These are phyloP conservation scores for Syzygium malaccense DNA, from an alignment of 441 rosid species.

Conservation along the genomic window DNA sequence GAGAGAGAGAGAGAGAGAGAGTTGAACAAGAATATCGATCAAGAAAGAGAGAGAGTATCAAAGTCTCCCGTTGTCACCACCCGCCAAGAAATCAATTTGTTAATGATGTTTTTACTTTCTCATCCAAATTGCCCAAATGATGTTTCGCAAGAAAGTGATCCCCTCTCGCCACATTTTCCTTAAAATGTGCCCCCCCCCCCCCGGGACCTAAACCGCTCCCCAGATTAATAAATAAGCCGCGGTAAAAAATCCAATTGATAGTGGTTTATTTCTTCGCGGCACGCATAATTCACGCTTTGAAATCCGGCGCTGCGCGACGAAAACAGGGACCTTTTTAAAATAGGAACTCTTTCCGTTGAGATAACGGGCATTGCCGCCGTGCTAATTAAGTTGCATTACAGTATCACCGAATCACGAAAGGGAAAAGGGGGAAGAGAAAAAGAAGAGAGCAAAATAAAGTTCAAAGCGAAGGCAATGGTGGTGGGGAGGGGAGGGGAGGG, in stretches of 20 bases:
- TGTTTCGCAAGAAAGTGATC: not conserved
- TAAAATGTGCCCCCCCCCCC: not conserved
- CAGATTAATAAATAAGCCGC: not conserved
- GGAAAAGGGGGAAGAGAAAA: no score
- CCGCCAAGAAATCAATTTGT: not conserved
- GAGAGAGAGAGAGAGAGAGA: not conserved
- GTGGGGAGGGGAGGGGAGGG: not conserved
- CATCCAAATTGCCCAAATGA: not conserved
- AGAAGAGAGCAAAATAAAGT: not conserved
- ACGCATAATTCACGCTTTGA: not conserved
- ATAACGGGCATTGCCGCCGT: no score
- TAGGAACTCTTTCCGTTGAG: no score
- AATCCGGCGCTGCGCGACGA: no score
- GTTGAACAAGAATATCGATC: not conserved
- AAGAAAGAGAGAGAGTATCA: not conserved
- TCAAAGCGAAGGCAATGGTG: not conserved
- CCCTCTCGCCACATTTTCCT: not conserved
- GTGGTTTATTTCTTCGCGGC: not conserved
- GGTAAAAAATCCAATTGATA: not conserved
- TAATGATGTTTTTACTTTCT: not conserved
- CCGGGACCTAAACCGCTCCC: not conserved
- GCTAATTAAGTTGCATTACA: no score
- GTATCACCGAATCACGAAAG: no score
- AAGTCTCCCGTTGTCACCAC: slow-evolving; percentile 14
- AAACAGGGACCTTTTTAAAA: no score